phyloP scores from a whole-genome alignment of 169 alveolate genomes.

The Perkinsus marinus region DNA sequence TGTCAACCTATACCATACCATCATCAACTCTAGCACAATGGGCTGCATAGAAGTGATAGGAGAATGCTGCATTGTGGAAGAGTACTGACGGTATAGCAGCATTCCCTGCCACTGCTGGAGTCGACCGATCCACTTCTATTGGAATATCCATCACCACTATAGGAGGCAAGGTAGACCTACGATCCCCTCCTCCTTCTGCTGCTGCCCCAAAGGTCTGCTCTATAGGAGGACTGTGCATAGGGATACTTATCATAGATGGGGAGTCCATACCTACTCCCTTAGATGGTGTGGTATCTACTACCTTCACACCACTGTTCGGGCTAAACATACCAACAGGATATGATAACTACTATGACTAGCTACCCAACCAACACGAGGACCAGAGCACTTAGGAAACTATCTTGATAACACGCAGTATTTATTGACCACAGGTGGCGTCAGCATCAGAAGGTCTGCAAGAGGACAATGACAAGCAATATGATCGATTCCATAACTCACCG shows the following conservation, averaged over 20 bases:
- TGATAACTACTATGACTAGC: not conserved
- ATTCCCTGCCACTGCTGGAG: not conserved
- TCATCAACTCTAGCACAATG: not conserved
- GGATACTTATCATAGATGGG: not conserved
- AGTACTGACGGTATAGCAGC: not conserved
- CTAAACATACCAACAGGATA: not conserved
- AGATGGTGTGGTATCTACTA: not conserved
- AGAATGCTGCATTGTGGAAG: not conserved
- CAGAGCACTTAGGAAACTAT: not conserved
- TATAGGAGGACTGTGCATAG: not conserved
- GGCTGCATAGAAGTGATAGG: not conserved
- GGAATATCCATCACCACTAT: not conserved
- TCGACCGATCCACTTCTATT: not conserved
- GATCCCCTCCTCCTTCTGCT: not conserved
- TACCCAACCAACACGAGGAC: not conserved
- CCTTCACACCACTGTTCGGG: not conserved
- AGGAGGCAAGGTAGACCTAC: not conserved
- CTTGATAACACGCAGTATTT: not conserved
- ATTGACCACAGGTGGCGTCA: not conserved
- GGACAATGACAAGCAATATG: not conserved
- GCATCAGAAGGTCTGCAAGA: not conserved
- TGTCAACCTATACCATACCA: not conserved
- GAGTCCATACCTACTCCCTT: not conserved
- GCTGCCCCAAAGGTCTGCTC: not conserved
- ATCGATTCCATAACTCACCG: not conserved